Evolutionary conservation across 306 rosid species (phyloP), one percentile per base, ranked within the genome.

Genomic region (Sicyos edulis): DNA sequence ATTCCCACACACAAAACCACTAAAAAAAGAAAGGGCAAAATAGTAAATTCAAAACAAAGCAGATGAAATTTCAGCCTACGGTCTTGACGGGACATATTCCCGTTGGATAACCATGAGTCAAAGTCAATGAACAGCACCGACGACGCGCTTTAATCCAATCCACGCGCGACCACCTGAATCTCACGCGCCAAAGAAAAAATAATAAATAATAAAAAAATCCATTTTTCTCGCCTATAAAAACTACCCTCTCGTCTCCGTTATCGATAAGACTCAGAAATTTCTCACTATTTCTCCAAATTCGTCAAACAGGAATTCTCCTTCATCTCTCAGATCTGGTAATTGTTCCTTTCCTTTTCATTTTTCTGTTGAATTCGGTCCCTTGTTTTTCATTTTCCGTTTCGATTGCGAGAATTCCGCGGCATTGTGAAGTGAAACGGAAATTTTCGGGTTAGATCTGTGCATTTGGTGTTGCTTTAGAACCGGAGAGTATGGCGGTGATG

Each of bases 401-500:
- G 32, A 65, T 65, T 11, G 5, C 34, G 17, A 11, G 34, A 65
- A 42, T 65, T 13, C n/a, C 11, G 53, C 53, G 21, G 29, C 53
- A 42, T 37, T 1, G 9, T 34, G 40, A 34, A 5, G 8, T 1
- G 19, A 3, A 17, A 63, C 8, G n/a, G n/a, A 19, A 17, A 12
- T 0, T 63, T 62, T 63, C 50, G 53, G 9, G 8, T 47, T 69
- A 22, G 57, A 69, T 69, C 59, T 69, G 58, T 26, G 73, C 42
- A 10, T 51, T 69, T 69, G 73, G 57, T 69, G 45, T 69, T 16
- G 72, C 54, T 69, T 69, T 69, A 15, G 57, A 69, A 24, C 72
- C 19, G 72, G 34, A 67, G 72, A 40, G 45, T 40, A 40, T 40
- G 45, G 11, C 10, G 47, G 47, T 42, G 47, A 7, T 47, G 54